phyloP scores from a whole-genome alignment of 108 stramenopile species.

The Bacterosira constricta region DNA sequence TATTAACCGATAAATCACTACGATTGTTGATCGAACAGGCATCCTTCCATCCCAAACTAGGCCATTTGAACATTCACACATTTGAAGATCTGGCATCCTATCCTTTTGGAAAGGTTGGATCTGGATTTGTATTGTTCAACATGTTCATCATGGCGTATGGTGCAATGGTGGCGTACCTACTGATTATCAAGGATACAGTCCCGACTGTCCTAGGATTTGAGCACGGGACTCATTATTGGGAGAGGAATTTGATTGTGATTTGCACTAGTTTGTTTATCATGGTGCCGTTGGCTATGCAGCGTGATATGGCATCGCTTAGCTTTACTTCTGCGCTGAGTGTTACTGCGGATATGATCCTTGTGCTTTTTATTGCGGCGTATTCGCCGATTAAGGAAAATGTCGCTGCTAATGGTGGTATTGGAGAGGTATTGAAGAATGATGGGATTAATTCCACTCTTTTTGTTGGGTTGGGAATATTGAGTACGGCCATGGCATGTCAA shows the following conservation, averaged over 20 bases:
- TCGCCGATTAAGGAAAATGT: conserved; percentile 64
- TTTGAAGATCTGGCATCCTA: conserved; percentile 71
- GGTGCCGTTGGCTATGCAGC: conserved; percentile 73
- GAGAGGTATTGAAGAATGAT: conserved; percentile 51
- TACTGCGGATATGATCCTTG: conserved; percentile 70
- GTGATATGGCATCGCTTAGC: conserved; percentile 76
- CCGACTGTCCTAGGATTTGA: conserved; percentile 68
- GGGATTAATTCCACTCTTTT: conserved; percentile 68
- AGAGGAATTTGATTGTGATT: conserved; percentile 64
- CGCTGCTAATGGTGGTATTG: conserved; percentile 66
- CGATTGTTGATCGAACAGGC: conserved; percentile 79
- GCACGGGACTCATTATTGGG: conserved; percentile 48
- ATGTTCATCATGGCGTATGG: conserved; percentile 87
- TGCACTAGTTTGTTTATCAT: conserved; percentile 56
- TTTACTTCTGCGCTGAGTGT: conserved; percentile 67
- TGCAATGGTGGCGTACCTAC: conserved; percentile 85
- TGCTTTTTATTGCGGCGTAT: conserved; percentile 62
- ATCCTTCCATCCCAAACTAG: conserved; percentile 64
- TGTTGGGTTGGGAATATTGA: conserved; percentile 83
- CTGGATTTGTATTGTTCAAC: conserved; percentile 57
- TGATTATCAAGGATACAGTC: conserved; percentile 85
- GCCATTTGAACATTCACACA: conserved; percentile 52
- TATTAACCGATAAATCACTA: conserved; percentile 74
- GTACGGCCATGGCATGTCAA: conserved; percentile 85
- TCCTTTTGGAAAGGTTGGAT: conserved; percentile 64